Conservation (phyloP, 768 basidiomycete genomes). For the Amanita thiersii region DNA sequence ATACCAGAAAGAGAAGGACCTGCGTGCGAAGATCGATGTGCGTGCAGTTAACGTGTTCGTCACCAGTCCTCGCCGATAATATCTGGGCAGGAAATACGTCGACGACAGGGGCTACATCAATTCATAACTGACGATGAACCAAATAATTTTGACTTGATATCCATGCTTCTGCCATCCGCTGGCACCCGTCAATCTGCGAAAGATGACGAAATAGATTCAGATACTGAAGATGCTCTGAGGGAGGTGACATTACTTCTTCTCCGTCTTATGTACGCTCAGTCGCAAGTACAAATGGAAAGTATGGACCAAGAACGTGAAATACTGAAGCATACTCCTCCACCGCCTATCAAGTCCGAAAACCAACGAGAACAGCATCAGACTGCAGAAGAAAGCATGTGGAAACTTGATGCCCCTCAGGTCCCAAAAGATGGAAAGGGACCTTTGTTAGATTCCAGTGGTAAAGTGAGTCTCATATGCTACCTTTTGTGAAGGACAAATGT, state of each 20-base stretch:
- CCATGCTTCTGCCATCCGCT: conserved; percentile 45
- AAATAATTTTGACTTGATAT: conserved; percentile 56
- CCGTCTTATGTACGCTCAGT: conserved; percentile 63
- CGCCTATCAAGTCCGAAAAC: conserved; percentile 19
- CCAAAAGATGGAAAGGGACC: conserved; percentile 45
- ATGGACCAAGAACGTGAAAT: conserved; percentile 68
- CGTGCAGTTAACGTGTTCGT: background rate
- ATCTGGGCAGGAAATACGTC: conserved; percentile 38
- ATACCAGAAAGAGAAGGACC: conserved; percentile 78
- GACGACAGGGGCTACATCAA: conserved; percentile 37
- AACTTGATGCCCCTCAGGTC: conserved; percentile 48
- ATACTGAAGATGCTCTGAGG: conserved; percentile 59
- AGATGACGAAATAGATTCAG: conserved; percentile 42
- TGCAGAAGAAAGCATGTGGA: conserved; percentile 57
- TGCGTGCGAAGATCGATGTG: conserved; percentile 68
- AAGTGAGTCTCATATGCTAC: conserved; percentile 34
- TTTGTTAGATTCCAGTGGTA: conserved; percentile 68
- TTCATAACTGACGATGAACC: conserved; percentile 20
- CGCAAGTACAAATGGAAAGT: conserved; percentile 58
- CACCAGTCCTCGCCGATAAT: background rate
- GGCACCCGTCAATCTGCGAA: conserved; percentile 14
- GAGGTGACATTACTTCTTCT: conserved; percentile 64
- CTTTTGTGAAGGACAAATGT: background rate
- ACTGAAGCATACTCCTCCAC: conserved; percentile 45
- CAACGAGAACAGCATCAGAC: conserved; percentile 28